Evolutionary conservation across 192 early-diverging fungal genomes (phyloP), one percentile per base, ranked within the genome.

Genomic region (Mortierella alpina): DNA sequence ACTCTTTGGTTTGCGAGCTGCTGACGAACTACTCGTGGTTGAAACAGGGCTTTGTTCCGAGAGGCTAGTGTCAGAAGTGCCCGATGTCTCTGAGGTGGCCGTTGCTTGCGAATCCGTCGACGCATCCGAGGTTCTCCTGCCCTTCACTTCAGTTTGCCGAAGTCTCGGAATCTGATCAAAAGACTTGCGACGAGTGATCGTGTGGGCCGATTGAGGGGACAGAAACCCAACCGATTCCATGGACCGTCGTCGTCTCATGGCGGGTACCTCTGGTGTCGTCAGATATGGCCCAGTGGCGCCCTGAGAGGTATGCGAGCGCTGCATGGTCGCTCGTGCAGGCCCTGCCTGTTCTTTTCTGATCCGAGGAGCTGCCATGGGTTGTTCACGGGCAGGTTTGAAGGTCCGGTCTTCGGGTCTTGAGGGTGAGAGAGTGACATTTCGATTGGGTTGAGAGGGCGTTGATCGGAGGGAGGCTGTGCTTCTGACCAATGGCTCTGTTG

Each of bases 181-280:
- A 12, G 77, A 80, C 54, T 72, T 80, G 59, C 77, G 77, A 5
- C 77, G 77, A 61, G 18, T 18, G 54, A 72, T 17, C 7, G 64
- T 41, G 46, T 46, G 9, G 5, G 69, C 69, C 42, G 66, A 51
- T 3, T 62, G 52, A 5, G 70, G 70, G 1, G 77, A 72, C 17
- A 80, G 15, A 23, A 80, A 55, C 9, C 23, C 70, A 7, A 51
- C 70, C 1, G 77, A 80, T 46, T 72, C 77, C 77, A 80, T 80
- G 2, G 77, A 80, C 55, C 62, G 59, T 41, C 77, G 69, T 17
- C 77, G 45, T 39, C 64, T 67, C 50, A 80, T 63, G 2, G 70
- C 6, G 15, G 63, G 44, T 0, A 48, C 15, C 6, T 56, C 63
- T 4, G 39, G 13, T 13, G 69, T 9, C 47, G 45, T 61, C 14